phyloP scores from a whole-genome alignment of 2,329 filamentous ascomycete genomes.

The Penicillium freii region DNA sequence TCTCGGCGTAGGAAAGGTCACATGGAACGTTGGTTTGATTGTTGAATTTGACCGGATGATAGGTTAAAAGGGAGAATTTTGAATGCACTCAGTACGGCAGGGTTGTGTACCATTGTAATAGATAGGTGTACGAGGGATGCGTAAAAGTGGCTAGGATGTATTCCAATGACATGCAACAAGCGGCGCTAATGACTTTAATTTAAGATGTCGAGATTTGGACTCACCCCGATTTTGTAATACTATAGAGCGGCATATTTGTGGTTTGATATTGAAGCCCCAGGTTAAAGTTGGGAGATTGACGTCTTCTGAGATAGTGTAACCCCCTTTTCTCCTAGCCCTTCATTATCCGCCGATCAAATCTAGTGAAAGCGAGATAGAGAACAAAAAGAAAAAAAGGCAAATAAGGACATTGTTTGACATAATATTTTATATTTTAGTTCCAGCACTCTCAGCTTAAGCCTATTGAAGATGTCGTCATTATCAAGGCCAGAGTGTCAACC shows the following conservation, averaged over 20 bases:
- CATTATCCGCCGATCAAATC: not conserved
- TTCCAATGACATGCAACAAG: not conserved
- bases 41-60: not conserved
- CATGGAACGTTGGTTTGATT: not conserved
- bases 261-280: not conserved
- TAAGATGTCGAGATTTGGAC: not conserved
- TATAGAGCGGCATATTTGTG: not conserved
- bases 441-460: not conserved
- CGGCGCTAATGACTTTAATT: not conserved
- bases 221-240: not conserved
- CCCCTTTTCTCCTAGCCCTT: not conserved
- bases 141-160: not conserved
- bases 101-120: not conserved
- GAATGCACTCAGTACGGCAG: not conserved
- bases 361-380: not conserved
- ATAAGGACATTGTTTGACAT: not conserved
- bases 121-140: not conserved
- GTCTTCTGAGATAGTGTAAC: not conserved
- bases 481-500: not conserved
- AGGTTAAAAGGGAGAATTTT: not conserved
- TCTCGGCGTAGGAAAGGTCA: no score
- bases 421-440: not conserved
- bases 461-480: not conserved
- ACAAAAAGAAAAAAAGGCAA: not conserved
- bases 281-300: not conserved